Base-by-base conservation (phyloP, 495 filamentous ascomycete species). In the Lophium mytilinum region DNA sequence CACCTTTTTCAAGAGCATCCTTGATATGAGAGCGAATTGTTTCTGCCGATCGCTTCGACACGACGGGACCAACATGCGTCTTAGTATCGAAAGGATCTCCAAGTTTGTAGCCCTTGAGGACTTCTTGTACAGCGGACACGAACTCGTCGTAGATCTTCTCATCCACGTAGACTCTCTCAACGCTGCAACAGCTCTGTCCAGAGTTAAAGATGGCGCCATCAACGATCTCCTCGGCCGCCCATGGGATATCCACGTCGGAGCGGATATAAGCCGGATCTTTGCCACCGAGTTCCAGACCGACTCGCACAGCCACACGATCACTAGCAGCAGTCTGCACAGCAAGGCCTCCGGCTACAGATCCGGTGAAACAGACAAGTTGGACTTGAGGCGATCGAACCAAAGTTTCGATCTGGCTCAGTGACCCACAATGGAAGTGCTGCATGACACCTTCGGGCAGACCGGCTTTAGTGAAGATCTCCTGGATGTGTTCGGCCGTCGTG, bases 151-250 rank as follows among this genome's bases (percentile, higher is more conserved):
- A 83, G 54, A 97, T 80, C 52, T 78, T 83, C 52, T 88, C 87
- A 60, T 91, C 84, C 1, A 96, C 93, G 61, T 97, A 97, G 7
- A 98, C 83, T 24, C 93, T 79, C 74, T 96, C 93, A 49, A 97
- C 79, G 6, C 87, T 84, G 72, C 93, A 97, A 75, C 93, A 98
- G 64, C 90, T 95, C 71, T 98, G 93, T 18, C 93, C 93, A 34
- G 89, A 94, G 72, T 96, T 98, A 77, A 96, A 98, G 39, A 98
- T 76, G 3, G 91, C 89, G 4, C 92, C 90, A 64, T 96, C 91
- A 33, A 95, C 88, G 56, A 96, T 89, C 71, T 95, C 89, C 64
- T 88, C 89, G 1, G 91, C 91, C 0, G 86, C 91, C 91, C 90
- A 95, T 33, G 80, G 79, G 18, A 94, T 71, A 66, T 96, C 88